These are phyloP conservation scores for Crithidia acanthocephali DNA, from an alignment of 208 protist species.

Conservation along the genomic window DNA sequence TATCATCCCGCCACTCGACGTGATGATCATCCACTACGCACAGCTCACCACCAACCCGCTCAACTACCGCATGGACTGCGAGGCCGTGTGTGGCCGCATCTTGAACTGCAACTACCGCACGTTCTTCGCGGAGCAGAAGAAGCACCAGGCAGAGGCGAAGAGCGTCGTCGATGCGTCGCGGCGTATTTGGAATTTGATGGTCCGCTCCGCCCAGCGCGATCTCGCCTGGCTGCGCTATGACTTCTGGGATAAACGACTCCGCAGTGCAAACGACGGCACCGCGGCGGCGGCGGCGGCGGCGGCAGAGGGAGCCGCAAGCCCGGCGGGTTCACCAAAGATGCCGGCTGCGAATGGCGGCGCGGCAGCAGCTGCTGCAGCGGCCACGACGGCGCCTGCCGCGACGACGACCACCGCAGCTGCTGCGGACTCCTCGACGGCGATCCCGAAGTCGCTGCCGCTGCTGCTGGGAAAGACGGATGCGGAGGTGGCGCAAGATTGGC, in stretches of 20 bases:
- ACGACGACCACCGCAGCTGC: background rate
- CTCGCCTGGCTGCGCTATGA: slow-evolving; percentile 87
- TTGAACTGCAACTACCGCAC: slow-evolving; percentile 88
- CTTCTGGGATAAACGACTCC: slow-evolving; percentile 76
- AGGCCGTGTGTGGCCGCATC: slow-evolving; percentile 83
- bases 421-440: slow-evolving; percentile 18
- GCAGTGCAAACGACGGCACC: background rate
- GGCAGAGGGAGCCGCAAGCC: background rate
- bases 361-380: background rate
- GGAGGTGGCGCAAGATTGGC: slow-evolving; percentile 32
- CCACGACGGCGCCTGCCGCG: background rate
- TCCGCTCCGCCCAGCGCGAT: slow-evolving; percentile 73
- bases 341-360: background rate
- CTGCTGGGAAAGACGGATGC: slow-evolving; percentile 14
- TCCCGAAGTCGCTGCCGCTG: slow-evolving; percentile 33
- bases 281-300: background rate
- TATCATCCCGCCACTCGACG: slow-evolving; percentile 88
- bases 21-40: slow-evolving; percentile 87
- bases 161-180: slow-evolving; percentile 65
- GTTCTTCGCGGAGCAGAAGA: slow-evolving; percentile 72
- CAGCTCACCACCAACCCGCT: slow-evolving; percentile 75
- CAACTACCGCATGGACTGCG: slow-evolving; percentile 83
- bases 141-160: slow-evolving; percentile 52
- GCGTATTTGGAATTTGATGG: slow-evolving; percentile 90
- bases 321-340: slow-evolving; percentile 3